Percentiles rank a stretch among this genome's conserved stretches.
phyloP scores from a whole-genome alignment of 2,329 filamentous ascomycete genomes.

The Ophiobolus disseminans region DNA sequence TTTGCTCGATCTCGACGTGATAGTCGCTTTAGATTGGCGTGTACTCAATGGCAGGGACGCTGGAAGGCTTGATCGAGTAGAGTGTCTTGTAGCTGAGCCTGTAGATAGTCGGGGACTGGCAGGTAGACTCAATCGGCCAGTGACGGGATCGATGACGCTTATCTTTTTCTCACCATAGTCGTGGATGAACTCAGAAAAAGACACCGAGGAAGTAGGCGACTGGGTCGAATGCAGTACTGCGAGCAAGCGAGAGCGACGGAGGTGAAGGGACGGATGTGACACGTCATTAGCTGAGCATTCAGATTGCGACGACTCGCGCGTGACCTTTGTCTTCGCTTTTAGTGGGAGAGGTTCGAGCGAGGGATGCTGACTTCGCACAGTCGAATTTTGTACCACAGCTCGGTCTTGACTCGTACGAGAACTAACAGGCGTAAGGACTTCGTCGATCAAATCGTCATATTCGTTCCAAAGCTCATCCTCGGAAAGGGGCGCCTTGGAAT shows the following conservation, averaged over 20 bases:
- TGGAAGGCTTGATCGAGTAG: conserved; percentile 46
- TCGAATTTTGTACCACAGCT: too few species aligned
- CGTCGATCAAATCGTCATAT: conserved; percentile 86
- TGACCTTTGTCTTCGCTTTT: conserved; percentile 30
- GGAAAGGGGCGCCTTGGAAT: conserved; percentile 65
- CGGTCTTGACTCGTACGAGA: conserved; percentile 15
- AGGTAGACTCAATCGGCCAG: conserved; percentile 48
- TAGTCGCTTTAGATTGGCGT: conserved; percentile 42
- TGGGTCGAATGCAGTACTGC: conserved; percentile 59
- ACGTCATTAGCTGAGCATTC: conserved; percentile 30
- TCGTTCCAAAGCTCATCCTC: conserved; percentile 96
- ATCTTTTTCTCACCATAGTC: conserved; percentile 57
- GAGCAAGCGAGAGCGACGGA: conserved; percentile 59
- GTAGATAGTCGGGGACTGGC: conserved; percentile 41
- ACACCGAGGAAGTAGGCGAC: conserved; percentile 60
- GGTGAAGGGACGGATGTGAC: conserved; percentile 47
- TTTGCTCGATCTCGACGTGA: conserved; percentile 42
- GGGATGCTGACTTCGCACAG: conserved; percentile 28
- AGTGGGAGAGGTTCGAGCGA: conserved; percentile 41
- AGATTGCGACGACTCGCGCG: conserved; percentile 38
- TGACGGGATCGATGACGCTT: conserved; percentile 46
- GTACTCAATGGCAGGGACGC: conserved; percentile 37
- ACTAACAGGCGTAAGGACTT: conserved; percentile 61
- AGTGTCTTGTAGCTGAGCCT: conserved; percentile 35
- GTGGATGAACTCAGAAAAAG: conserved; percentile 61